Base-by-base conservation (phyloP, 2,329 filamentous ascomycete species). In the Aspergillus sp. region DNA sequence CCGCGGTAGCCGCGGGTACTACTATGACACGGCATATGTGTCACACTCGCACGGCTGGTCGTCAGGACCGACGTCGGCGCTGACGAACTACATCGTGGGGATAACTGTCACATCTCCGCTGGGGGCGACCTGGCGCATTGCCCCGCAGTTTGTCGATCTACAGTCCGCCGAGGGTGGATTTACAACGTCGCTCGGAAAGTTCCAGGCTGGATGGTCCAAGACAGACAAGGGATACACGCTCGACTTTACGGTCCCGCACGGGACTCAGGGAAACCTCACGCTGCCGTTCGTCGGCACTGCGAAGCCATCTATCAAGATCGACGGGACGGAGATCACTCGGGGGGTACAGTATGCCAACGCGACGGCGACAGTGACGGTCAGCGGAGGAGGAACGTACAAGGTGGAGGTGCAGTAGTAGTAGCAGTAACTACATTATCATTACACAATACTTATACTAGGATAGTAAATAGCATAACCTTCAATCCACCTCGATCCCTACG, bases 1-100 rank as follows among this genome's bases (percentile, higher is more conserved):
- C 66, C 78, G 84, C 2, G 77, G 75, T 32, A 74, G 80, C 51
- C 71, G 79, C 6, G 85, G 84, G 0, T 87, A 88, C 62, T 71
- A 71, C 3, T 76, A 81, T 50, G 81, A 84, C 57, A 75, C 74
- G 2, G 75, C 72, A 5, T 80, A 80, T 61, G 72, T 78, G 5
- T 76, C 73, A 2, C 77, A 80, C 59, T 65, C 78, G 1, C 78
- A 81, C 59, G 77, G 78, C 1, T 80, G 78, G 78, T 77, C 74
- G 8, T 69, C 73, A 1, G 77, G 78, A 7, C 78, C 78, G 1
- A 80, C 77, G 2, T 75, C 71, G 6, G 75, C 78, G 5, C 66
- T 81, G 59, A 80, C 77, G 4, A 76, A 80, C 58, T 82, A 76
- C 59, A 64, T 82, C 1, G 74, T 82, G 3, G 81, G 81, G 0